Percentiles rank a stretch among this genome's conserved stretches.
phyloP scores from a whole-genome alignment of 2,329 filamentous ascomycete genomes.

The Aspergillus sojae region DNA sequence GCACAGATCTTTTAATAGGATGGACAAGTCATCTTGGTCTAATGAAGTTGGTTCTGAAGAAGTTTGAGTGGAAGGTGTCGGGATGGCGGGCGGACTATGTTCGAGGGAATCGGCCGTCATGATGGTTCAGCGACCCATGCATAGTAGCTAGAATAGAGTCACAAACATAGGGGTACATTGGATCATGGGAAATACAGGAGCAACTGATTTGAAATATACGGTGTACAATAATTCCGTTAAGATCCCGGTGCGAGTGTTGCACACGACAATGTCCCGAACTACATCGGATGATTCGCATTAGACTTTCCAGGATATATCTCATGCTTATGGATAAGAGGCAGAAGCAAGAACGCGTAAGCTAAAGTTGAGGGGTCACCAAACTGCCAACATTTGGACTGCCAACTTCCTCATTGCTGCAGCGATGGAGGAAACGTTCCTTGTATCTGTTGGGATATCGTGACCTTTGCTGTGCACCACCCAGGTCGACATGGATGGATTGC shows the following conservation, averaged over 20 bases:
- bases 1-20: constrained; percentile 8
- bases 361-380: not conserved
- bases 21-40: constrained; percentile 5
- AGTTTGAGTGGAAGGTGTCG: not conserved
- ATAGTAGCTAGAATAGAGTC: not conserved
- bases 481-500: constrained; percentile 21
- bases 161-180: not conserved
- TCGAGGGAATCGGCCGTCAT: not conserved
- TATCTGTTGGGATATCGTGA: constrained; percentile 31
- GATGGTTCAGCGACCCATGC: not conserved
- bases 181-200: not conserved
- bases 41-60: not conserved
- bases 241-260: not conserved
- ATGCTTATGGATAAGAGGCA: not conserved
- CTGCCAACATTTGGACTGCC: constrained; percentile 11
- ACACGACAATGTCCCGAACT: constrained; percentile 9
- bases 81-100: not conserved
- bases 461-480: constrained; percentile 31
- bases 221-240: not conserved
- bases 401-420: constrained; percentile 26
- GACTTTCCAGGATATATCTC: not conserved
- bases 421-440: constrained; percentile 27
- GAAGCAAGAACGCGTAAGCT: not conserved
- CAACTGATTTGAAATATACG: not conserved
- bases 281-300: not conserved